Evolutionary conservation across 768 basidiomycete species (phyloP), one percentile per base, ranked within the genome.

Genomic region (Lenzites betulinus): DNA sequence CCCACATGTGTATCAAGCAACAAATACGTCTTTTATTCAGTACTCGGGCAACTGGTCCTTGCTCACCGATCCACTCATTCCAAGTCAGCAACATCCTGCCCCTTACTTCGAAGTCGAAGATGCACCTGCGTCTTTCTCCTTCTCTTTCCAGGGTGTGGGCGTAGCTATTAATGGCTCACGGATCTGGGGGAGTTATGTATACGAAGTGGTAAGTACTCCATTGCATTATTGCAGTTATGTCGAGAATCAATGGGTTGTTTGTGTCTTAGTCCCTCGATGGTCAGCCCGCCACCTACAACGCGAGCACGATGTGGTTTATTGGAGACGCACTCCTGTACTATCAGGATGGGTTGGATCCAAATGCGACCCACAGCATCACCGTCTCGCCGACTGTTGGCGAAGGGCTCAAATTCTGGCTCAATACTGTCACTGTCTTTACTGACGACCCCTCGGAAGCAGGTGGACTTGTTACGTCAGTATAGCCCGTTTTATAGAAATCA

Each of bases 241-340:
- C 79, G 12, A 76, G 84, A 6, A 74, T 88, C 46, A 69, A 78
- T 1, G 66, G 89, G 13, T 75, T 70, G 51, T 86, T 87, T 5
- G 76, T 83, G 12, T 28, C 81, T 8, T 9, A 86, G 59, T 77
- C 65, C 22, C 80, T 84, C 1, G 83, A 85, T 60, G 66, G 59
- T 16, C 22, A 25, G 22, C 28, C 36, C 4, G 75, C 78, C 39
- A 70, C 57, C 4, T 73, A 84, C 54, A 81, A 81, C 28, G 84
- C 79, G 1, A 73, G 72, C 58, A 84, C 89, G 3, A 62, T 60
- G 54, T 73, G 70, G 71, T 51, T 70, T 13, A 64, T 72, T 35
- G 69, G 77, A 47, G 65, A 71, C 49, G 74, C 84, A 16, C 75
- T 89, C 3, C 75, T 93, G n/a, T 92, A 85, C 69, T 87, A 81